phyloP scores from a whole-genome alignment of 2,329 filamentous ascomycete genomes.

The Nannizziopsis arthrosporioides region DNA sequence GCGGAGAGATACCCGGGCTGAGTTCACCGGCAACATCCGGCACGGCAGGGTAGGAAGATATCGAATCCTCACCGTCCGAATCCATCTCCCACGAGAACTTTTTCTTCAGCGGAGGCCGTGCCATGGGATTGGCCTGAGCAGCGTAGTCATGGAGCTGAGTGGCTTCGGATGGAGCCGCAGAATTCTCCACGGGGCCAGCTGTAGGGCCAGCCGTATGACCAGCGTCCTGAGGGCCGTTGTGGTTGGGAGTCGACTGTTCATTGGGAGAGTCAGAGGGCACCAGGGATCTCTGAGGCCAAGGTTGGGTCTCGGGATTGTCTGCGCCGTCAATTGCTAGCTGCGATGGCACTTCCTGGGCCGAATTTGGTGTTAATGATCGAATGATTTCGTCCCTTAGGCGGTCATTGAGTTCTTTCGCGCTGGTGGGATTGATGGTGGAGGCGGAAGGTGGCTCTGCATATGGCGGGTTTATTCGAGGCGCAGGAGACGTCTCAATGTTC shows the following conservation, averaged over 20 bases:
- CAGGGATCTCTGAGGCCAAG: constrained; percentile 21
- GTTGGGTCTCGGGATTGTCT: constrained; percentile 11
- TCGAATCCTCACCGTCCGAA: constrained; percentile 12
- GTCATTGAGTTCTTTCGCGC: constrained; percentile 31
- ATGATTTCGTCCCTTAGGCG: constrained; percentile 39
- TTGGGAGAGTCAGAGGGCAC: constrained; percentile 32
- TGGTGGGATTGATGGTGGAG: constrained; percentile 23
- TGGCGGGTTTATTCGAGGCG: constrained; percentile 3
- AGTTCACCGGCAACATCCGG: background rate
- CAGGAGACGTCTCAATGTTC: no score
- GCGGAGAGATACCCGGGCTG: background rate
- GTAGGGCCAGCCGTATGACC: background rate
- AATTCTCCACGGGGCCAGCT: background rate
- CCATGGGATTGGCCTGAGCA: background rate
- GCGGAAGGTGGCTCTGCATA: constrained; percentile 27
- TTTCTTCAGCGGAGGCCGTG: constrained; percentile 18
- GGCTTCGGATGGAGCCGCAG: no score
- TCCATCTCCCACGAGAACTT: constrained; percentile 36
- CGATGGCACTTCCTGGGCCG: constrained; percentile 1
- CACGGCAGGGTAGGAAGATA: background rate
- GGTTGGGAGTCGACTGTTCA: background rate
- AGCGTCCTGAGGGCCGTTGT: background rate
- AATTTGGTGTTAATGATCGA: constrained; percentile 32
- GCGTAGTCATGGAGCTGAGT: background rate
- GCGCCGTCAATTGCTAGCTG: constrained; percentile 11